Base-by-base conservation (phyloP, 805 yeast genomes). In the Yarrowia bubula region DNA sequence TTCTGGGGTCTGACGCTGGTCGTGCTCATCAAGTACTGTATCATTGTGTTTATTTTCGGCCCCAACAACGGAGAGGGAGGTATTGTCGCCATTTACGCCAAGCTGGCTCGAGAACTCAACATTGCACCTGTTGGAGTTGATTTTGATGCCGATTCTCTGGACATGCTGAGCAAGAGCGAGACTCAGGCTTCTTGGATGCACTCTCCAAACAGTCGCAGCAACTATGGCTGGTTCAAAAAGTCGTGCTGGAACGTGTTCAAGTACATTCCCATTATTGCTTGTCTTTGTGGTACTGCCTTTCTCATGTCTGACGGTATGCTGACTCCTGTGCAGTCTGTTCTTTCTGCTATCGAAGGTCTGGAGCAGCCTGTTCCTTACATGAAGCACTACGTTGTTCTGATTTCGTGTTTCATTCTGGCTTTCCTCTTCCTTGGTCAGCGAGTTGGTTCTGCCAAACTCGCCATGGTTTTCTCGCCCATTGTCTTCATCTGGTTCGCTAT, bases 261-360 rank as follows among this genome's bases (percentile, higher is more conserved):
- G 38, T 67, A 80, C 60, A 71, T 72, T 18, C 70, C 77, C 1
- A 79, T 69, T 8, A 22, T 65, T 4, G 46, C 67, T 31, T 71
- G 86, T 66, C 83, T 84, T 66, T 64, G 83, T 43, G 88, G 88
- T 1, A 83, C 87, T 68, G 76, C 86, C 0, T 75, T 85, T 68
- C 85, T 85, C 18, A 74, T 85, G 42, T 81, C 86, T 5, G 88
- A 85, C 72, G 88, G 88, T 5, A 74, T 85, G 66, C 76, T 85
- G 67, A 85, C 88, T 1, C 89, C 89, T 32, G 84, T 88, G 1
- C 84, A 87, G 9, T 84, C 88, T 0, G 86, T 84, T 1, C 76
- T 84, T 55, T 79, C 84, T 62, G 86, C 88, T 1, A 74, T 85
- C 39, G 81, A 79, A 1, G 89, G 89, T 61, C 81, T 84, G 42